phyloP scores from a whole-genome alignment of 1,139 yeast species.

The Kazachstania sp. region DNA sequence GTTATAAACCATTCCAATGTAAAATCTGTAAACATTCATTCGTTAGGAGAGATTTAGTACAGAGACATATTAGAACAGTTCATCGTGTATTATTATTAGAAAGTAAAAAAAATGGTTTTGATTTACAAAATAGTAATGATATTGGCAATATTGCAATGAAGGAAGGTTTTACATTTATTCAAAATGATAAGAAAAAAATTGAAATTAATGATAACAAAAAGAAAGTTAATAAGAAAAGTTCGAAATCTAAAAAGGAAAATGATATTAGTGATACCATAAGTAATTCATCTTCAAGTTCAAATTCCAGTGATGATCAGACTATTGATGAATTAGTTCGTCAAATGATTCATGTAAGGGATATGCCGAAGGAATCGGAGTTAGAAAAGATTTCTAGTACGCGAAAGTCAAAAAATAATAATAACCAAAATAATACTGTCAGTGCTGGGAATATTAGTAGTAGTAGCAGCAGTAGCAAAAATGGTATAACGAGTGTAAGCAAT shows the following conservation, averaged over 20 bases:
- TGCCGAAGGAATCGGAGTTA: not conserved
- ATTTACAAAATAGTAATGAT: not conserved
- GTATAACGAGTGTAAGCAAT: not conserved
- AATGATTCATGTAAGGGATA: slow-evolving; percentile 2
- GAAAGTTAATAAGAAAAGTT: not conserved
- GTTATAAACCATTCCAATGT: slow-evolving; percentile 75
- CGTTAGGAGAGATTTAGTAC: slow-evolving; percentile 67
- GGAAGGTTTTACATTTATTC: not conserved
- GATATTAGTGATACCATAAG: not conserved
- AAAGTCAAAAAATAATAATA: not conserved
- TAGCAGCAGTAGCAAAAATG: not conserved
- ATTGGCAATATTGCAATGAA: not conserved
- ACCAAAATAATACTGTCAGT: not conserved
- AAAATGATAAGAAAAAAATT: not conserved
- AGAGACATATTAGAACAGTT: slow-evolving; percentile 71
- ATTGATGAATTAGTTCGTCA: slow-evolving; percentile 2
- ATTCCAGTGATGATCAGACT: not conserved
- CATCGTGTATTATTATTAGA: slow-evolving; percentile 34
- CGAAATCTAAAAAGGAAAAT: not conserved
- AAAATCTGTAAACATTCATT: slow-evolving; percentile 61
- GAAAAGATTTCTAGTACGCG: not conserved
- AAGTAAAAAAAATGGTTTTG: slow-evolving; percentile 1
- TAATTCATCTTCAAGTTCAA: not conserved
- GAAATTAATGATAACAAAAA: no score
- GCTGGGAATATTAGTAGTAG: not conserved